These are phyloP conservation scores for Debaryomycetaceae sp. DNA, from an alignment of 1,139 yeast genomes.

Conservation along the genomic window DNA sequence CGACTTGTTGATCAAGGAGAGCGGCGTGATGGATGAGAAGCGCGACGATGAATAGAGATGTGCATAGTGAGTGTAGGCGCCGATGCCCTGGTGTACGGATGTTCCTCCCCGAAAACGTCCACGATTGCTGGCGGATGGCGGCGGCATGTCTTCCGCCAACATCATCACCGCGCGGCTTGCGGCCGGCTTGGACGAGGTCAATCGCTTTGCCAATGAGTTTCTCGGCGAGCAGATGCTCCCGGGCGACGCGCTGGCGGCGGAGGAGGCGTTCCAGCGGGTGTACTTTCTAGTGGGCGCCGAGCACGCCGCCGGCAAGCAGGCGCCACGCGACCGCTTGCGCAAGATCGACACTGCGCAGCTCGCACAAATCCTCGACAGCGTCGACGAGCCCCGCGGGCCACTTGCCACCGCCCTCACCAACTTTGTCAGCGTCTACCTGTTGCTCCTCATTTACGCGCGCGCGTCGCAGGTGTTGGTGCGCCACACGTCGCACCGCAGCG, in stretches of 20 bases:
- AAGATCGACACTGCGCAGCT: conserved; percentile 3
- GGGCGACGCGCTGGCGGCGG: conserved; percentile 11
- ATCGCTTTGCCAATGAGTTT: conserved; percentile 10
- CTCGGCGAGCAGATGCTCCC: conserved; percentile 6
- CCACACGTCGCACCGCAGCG: conserved; percentile 31
- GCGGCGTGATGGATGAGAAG: conserved; percentile 60
- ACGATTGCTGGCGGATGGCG: too few relatives aligned
- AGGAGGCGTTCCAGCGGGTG: conserved; percentile 21
- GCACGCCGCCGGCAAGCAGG: not conserved
- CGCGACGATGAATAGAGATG: conserved; percentile 14
- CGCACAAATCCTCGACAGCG: conserved; percentile 5
- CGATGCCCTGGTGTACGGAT: too few relatives aligned
- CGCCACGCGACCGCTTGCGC: conserved; percentile 1
- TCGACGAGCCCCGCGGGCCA: conserved; percentile 1
- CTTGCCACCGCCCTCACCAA: conserved; percentile 9
- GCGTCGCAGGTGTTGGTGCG: conserved; percentile 32
- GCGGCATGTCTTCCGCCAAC: too few relatives aligned
- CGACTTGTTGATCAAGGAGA: conserved; percentile 64
- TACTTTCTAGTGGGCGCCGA: conserved; percentile 13
- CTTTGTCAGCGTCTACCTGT: conserved; percentile 22
- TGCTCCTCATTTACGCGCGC: conserved; percentile 22
- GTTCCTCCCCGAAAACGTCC: not conserved
- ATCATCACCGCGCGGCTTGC: conserved; percentile 9
- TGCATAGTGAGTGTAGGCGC: not conserved
- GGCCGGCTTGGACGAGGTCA: conserved; percentile 6